Conservation (phyloP, 495 filamentous ascomycete genomes). For the Aspergillus funiculosus region DNA sequence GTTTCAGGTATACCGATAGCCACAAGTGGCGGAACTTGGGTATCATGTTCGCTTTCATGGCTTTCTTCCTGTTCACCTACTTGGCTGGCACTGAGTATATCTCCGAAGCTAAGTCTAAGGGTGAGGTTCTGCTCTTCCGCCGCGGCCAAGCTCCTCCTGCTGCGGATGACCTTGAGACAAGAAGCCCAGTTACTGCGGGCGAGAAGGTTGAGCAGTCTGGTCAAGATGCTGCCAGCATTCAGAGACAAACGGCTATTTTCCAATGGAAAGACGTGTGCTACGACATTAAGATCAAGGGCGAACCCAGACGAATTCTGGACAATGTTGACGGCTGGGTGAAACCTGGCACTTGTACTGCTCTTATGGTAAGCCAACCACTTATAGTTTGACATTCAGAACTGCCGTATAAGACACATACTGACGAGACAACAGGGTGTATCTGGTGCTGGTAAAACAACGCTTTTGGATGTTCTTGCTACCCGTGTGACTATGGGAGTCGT, state of each 20-base stretch:
- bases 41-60: conserved; percentile 60
- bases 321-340: conserved; percentile 62
- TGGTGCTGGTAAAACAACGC: conserved; percentile 65
- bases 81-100: conserved; percentile 44
- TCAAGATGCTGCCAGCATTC: conserved; percentile 39
- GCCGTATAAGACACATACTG: conserved; percentile 9
- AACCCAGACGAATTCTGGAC: conserved; percentile 54
- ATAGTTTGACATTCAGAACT: neutral
- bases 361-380: conserved; percentile 40
- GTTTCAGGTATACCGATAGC: conserved; percentile 49
- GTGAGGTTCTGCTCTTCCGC: conserved; percentile 50
- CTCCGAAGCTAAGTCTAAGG: conserved; percentile 45
- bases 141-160: conserved; percentile 32
- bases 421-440: conserved; percentile 41
- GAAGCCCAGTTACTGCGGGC: conserved; percentile 23
- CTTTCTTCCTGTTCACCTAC: conserved; percentile 53
- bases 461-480: conserved; percentile 56
- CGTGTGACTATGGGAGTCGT: conserved; percentile 50
- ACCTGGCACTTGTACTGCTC: conserved; percentile 60
- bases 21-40: conserved; percentile 70
- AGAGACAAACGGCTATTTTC: conserved; percentile 61
- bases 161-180: conserved; percentile 30
- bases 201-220: conserved; percentile 41
- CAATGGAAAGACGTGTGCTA: conserved; percentile 81
- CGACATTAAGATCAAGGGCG: conserved; percentile 57